These are phyloP conservation scores for Murraya koenigii DNA, from an alignment of 345 rosid species.

Conservation along the genomic window DNA sequence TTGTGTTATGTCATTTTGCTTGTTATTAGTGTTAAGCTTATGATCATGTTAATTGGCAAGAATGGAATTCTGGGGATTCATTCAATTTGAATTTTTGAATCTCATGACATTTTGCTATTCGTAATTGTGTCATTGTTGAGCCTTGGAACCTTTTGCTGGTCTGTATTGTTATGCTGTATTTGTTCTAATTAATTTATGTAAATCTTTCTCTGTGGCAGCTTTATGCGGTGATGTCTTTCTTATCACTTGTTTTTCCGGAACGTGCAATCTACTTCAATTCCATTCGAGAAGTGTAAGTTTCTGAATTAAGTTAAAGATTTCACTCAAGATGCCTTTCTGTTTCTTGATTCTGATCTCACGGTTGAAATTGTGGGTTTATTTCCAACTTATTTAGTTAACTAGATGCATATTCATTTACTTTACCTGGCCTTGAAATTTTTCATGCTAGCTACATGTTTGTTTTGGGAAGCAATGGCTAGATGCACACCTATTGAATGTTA, in stretches of 20 bases:
- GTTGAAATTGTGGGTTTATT: background rate
- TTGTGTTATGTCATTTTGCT: background rate
- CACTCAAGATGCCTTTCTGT: background rate
- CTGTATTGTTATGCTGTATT: background rate
- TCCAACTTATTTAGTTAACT: background rate
- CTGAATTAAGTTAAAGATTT: background rate
- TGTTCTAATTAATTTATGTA: background rate
- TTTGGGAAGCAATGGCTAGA: background rate
- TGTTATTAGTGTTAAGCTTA: background rate
- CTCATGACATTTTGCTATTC: background rate
- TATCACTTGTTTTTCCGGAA: conserved; percentile 70
- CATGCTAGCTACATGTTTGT: background rate
- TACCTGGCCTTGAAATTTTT: background rate
- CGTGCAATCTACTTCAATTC: conserved; percentile 91
- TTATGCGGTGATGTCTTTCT: conserved; percentile 86
- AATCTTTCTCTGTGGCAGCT: conserved; percentile 44
- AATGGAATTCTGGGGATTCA: background rate
- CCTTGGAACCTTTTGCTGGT: background rate
- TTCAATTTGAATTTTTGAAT: background rate
- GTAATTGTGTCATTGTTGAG: background rate
- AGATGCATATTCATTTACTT: background rate
- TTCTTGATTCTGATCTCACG: background rate
- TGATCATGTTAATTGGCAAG: background rate
- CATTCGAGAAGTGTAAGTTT: conserved; percentile 91
- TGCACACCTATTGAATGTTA: background rate